phyloP scores from a whole-genome alignment of 2,329 filamentous ascomycete genomes.

The Thelonectria blattea region DNA sequence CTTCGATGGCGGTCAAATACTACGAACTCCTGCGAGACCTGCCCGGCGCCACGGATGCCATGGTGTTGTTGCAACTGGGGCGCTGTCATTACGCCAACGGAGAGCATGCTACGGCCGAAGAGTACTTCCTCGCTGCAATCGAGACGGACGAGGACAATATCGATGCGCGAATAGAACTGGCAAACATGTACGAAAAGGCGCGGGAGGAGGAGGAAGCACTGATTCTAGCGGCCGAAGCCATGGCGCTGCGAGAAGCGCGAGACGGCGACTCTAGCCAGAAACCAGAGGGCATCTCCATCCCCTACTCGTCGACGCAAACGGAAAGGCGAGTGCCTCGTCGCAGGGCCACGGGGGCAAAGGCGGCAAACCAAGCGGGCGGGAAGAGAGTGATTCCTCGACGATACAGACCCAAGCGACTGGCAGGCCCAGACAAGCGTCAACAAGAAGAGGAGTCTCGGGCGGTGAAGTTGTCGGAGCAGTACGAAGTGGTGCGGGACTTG shows the following conservation, averaged over 20 bases:
- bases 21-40: constrained; percentile 61
- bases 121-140: constrained; percentile 77
- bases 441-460: constrained; percentile 53
- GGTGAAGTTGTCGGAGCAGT: constrained; percentile 49
- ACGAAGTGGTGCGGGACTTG: constrained; percentile 51
- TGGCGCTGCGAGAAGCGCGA: constrained; percentile 64
- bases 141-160: constrained; percentile 74
- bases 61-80: constrained; percentile 62
- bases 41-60: constrained; percentile 57
- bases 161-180: constrained; percentile 78
- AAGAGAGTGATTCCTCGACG: constrained; percentile 44
- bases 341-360: constrained; percentile 18
- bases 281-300: not conserved
- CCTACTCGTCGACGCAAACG: constrained; percentile 8
- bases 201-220: constrained; percentile 78
- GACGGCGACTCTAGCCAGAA: constrained; percentile 35
- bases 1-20: constrained; percentile 56
- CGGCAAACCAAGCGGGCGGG: constrained; percentile 16
- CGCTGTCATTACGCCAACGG: constrained; percentile 72
- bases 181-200: constrained; percentile 81
- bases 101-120: constrained; percentile 72
- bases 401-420: constrained; percentile 54
- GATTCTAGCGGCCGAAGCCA: constrained; percentile 76
- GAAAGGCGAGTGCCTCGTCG: constrained; percentile 24
- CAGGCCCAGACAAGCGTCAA: constrained; percentile 51